These are phyloP conservation scores for Carex littledalei DNA, from an alignment of 176 grass and related monocot genomes.

Conservation along the genomic window DNA sequence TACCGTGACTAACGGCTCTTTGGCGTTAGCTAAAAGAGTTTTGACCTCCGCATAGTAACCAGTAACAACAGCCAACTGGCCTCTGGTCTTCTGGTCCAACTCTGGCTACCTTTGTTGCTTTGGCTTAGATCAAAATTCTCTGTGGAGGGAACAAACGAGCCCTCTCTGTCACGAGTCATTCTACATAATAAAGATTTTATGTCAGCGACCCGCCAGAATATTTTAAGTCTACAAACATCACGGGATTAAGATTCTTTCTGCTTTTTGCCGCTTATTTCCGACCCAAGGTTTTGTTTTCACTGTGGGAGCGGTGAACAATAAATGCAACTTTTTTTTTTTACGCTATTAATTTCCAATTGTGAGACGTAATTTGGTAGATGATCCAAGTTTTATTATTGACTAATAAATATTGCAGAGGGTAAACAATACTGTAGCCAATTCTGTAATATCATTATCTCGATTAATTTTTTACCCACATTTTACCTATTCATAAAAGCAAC, in stretches of 20 bases:
- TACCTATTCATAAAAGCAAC: too few relatives aligned
- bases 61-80: background rate
- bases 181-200: too few relatives aligned
- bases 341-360: background rate
- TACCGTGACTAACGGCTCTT: conserved; percentile 12
- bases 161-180: background rate
- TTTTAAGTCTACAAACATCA: background rate
- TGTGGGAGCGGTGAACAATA: background rate
- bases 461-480: too few relatives aligned
- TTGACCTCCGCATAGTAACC: conserved; percentile 8
- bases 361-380: background rate
- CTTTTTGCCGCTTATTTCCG: background rate
- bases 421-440: background rate
- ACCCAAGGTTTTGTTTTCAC: background rate
- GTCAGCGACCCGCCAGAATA: background rate
- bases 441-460: too few relatives aligned
- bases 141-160: background rate
- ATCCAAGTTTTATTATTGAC: background rate
- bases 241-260: background rate
- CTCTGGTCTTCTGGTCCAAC: background rate
- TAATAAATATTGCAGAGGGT: background rate
- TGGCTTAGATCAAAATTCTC: background rate
- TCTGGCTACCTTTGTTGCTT: background rate
- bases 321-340: background rate
- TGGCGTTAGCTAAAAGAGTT: background rate